These are phyloP conservation scores for Raddia guianensis DNA, from an alignment of 176 grass and related monocot genomes.

Conservation along the genomic window DNA sequence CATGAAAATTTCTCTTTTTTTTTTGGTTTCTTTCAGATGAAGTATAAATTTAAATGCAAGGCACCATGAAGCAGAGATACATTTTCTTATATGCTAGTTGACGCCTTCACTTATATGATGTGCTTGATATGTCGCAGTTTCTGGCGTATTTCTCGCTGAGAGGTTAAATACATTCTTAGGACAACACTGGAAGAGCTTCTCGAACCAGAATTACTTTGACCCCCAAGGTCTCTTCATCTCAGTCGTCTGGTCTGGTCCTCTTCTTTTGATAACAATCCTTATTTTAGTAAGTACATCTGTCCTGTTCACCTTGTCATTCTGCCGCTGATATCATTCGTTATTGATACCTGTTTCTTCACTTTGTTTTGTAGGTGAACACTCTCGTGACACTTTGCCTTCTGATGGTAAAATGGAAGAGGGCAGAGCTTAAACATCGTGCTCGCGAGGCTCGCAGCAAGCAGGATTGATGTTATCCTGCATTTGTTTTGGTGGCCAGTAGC, in stretches of 20 bases:
- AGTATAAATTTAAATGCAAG: not conserved
- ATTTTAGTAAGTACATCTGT: slow-evolving; percentile 62
- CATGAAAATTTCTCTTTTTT: not conserved
- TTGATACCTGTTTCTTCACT: not conserved
- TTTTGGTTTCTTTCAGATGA: not conserved
- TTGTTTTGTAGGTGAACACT: slow-evolving; percentile 72
- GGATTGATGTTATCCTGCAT: slow-evolving; percentile 56
- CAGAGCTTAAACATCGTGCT: slow-evolving; percentile 73
- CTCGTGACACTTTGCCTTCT: slow-evolving; percentile 71
- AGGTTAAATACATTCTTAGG: slow-evolving; percentile 71
- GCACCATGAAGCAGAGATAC: not conserved
- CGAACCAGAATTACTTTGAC: slow-evolving; percentile 94
- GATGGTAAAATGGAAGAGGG: slow-evolving; percentile 88
- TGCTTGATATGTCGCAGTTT: slow-evolving; percentile 58
- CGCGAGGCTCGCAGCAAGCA: slow-evolving; percentile 59
- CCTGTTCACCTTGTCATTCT: not conserved
- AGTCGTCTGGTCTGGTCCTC: slow-evolving; percentile 84
- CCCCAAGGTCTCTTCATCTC: slow-evolving; percentile 86
- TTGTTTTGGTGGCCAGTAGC: slow-evolving; percentile 17
- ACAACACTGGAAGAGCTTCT: slow-evolving; percentile 87
- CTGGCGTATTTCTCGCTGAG: slow-evolving; percentile 82
- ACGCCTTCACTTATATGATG: not conserved
- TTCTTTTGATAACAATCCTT: slow-evolving; percentile 68
- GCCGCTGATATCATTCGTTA: not conserved
- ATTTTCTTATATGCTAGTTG: not conserved